Evolutionary conservation across 257 asterid genomes (phyloP), one percentile per base, ranked within the genome.

Genomic region (Galeopsis tetrahit): DNA sequence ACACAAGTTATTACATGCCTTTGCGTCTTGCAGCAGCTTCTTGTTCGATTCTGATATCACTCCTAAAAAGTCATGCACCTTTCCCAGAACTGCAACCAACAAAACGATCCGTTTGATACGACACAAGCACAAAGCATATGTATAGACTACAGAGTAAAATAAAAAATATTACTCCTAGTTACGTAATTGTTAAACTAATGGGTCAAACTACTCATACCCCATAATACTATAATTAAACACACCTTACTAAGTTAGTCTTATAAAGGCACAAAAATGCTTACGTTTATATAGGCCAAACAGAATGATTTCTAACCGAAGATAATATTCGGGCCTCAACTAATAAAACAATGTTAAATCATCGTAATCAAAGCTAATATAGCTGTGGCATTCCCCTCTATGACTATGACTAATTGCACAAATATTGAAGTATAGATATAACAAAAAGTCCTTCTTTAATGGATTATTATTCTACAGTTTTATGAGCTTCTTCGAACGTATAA

Each of bases 11-110:
- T 52, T 40, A 36, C 63, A 10, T 46, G 80, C 94, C 88, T 81
- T 85, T 6, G 92, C 88, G 44, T 83, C 94, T 33, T 78, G 33
- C 84, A 86, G 72, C 70, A 93, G 81, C 72, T 73, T 85, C 64
- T 82, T 88, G 82, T 86, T 93, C 3, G 95, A 87, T 73, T 93
- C 97, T 6, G 94, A 83, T 33, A 93, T 34, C 43, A 85, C 80
- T 65, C 93, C 96, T 65, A 93, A 69, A 63, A 93, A 93, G 74
- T 93, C 94, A 78, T 86, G 80, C 66, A 89, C 85, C 84, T 84
- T 89, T 31, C 96, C 96, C 11, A 91, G 75, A 77, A 93, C 96
- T 88, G 86, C 72, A 66, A 76, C 48, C 49, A 77, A 73, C 53
- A 49, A 36, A 35, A 63, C 14, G 28, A 6, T 14, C 61, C 1